Evolutionary conservation across 2,329 filamentous ascomycete genomes (phyloP).

Genomic region (Helicocarpus griseus): DNA sequence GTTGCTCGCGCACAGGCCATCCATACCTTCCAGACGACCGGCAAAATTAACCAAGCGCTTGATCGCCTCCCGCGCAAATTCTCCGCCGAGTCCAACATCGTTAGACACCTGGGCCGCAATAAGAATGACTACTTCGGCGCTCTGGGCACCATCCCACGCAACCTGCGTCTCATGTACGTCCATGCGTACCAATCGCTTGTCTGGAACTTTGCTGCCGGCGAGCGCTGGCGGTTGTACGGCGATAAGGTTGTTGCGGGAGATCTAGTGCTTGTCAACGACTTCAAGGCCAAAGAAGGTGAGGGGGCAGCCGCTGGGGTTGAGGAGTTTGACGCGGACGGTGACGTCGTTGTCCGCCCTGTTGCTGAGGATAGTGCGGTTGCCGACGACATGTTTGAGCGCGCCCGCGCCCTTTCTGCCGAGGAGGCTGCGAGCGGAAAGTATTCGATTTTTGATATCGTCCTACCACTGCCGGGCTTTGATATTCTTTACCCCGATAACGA

Average conservation of each 20-base stretch:
- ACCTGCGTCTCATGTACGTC: slow-evolving; percentile 84
- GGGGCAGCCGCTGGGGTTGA: slow-evolving; percentile 21
- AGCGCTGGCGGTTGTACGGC: slow-evolving; percentile 69
- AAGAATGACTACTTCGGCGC: slow-evolving; percentile 70
- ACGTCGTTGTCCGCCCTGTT: slow-evolving; percentile 54
- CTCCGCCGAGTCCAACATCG: slow-evolving; percentile 66
- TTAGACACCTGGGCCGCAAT: slow-evolving; percentile 57
- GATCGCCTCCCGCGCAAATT: slow-evolving; percentile 68
- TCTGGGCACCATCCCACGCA: slow-evolving; percentile 67
- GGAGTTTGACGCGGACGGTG: slow-evolving; percentile 51
- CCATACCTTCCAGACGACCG: slow-evolving; percentile 57
- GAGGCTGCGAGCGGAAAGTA: slow-evolving; percentile 70
- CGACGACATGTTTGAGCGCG: slow-evolving; percentile 53
- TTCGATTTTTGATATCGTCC: slow-evolving; percentile 76
- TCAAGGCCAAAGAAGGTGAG: slow-evolving; percentile 31
- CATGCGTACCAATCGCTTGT: slow-evolving; percentile 93
- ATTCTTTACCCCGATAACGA: slow-evolving; percentile 77
- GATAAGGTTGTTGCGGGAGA: slow-evolving; percentile 71
- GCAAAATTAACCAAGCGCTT: slow-evolving; percentile 51
- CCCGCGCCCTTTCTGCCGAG: slow-evolving; percentile 62
- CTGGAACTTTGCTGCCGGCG: slow-evolving; percentile 79
- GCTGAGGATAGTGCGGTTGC: slow-evolving; percentile 46
- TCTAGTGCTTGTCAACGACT: slow-evolving; percentile 59
- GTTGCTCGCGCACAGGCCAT: slow-evolving; percentile 69
- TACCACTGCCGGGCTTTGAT: slow-evolving; percentile 88